A percentile compares a stretch with the other conserved stretches of the same genome.
phyloP scores from a whole-genome alignment of 2,329 filamentous ascomycete species.

The Oidium heveae region DNA sequence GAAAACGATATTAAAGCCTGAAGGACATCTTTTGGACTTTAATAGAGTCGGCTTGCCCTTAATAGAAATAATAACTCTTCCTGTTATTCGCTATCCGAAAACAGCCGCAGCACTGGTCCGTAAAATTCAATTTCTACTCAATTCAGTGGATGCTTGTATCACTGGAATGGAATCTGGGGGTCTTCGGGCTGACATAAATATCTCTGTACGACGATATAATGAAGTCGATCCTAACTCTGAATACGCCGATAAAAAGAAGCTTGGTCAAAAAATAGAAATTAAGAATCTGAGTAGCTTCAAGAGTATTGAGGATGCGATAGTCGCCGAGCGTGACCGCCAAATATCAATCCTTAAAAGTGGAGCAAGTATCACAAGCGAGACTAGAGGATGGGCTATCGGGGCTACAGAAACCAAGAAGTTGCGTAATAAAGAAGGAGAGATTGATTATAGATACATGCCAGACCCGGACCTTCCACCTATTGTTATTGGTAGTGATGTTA shows the following conservation, averaged over 20 bases:
- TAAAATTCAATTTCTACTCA: slow-evolving; percentile 64
- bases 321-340: slow-evolving; percentile 73
- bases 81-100: slow-evolving; percentile 63
- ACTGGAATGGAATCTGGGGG: slow-evolving; percentile 86
- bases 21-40: slow-evolving; percentile 64
- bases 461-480: slow-evolving; percentile 75
- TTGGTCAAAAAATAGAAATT: slow-evolving; percentile 85
- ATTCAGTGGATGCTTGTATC: slow-evolving; percentile 60
- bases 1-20: slow-evolving; percentile 63
- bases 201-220: slow-evolving; percentile 44
- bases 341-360: slow-evolving; percentile 57
- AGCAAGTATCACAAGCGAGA: slow-evolving; percentile 57
- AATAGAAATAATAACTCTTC: slow-evolving; percentile 84
- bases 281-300: slow-evolving; percentile 94
- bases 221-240: slow-evolving; percentile 15
- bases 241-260: slow-evolving; percentile 30
- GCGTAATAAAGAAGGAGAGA: slow-evolving; percentile 83
- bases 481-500: slow-evolving; percentile 43
- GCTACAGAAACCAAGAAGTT: slow-evolving; percentile 58
- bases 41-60: slow-evolving; percentile 79
- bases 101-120: slow-evolving; percentile 73
- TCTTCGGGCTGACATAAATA: slow-evolving; percentile 80
- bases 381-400: slow-evolving; percentile 74
- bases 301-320: slow-evolving; percentile 80
- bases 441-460: slow-evolving; percentile 97